Conservation (phyloP, 78 protist species). For the Diacronema lutheri region DNA sequence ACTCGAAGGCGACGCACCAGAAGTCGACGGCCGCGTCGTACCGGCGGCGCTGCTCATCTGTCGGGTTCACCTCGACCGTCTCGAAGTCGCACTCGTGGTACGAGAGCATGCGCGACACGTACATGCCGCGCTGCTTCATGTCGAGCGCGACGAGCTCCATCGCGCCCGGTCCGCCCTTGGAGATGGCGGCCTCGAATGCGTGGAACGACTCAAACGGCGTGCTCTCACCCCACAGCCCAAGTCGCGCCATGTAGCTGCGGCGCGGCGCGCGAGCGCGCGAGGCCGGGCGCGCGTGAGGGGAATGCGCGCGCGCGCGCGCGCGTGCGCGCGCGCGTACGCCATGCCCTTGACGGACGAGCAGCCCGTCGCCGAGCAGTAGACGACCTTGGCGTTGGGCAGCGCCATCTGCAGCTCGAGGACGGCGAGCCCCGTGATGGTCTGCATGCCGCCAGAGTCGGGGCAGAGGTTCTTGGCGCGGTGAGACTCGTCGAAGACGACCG, state of each 20-base stretch:
- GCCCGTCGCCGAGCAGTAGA: conserved; percentile 39
- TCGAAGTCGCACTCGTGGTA: neutral
- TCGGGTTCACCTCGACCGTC: neutral
- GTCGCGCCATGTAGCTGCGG: conserved; percentile 30
- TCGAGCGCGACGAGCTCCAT: conserved; percentile 40
- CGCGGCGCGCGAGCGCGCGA: too few species aligned
- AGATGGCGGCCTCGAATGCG: neutral
- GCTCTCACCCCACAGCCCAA: conserved; percentile 31
- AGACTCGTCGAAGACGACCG: conserved; percentile 29
- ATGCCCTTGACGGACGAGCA: conserved; percentile 2
- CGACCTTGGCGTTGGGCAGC: conserved; percentile 13
- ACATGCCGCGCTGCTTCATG: conserved; percentile 31
- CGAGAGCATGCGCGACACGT: conserved; percentile 16
- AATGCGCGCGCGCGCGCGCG: too few species aligned
- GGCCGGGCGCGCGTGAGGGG: too few species aligned
- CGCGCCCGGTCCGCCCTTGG: conserved; percentile 1
- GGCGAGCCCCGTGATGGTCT: neutral
- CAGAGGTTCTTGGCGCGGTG: conserved; percentile 35
- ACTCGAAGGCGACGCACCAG: neutral
- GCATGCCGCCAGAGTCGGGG: neutral
- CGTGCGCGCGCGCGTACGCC: too few species aligned
- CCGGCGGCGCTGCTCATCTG: neutral
- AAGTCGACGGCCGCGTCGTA: conserved; percentile 9
- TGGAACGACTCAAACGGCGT: neutral
- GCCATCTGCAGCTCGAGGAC: conserved; percentile 11